Conservation (phyloP, 2,329 filamentous ascomycete species). For the Xylariaceae sp. region DNA sequence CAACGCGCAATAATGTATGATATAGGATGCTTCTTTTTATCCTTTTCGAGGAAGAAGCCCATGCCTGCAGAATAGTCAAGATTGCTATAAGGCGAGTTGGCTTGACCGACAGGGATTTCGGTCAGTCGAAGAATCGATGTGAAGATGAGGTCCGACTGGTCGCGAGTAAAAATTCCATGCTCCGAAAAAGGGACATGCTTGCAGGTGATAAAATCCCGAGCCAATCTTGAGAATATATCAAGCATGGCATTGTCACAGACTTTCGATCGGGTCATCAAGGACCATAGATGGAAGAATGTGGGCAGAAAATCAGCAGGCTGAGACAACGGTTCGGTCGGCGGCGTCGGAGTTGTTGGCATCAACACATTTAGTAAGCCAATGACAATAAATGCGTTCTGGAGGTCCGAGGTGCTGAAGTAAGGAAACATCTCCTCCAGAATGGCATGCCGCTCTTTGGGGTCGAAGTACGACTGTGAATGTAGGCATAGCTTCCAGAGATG, state of each 20-base stretch:
- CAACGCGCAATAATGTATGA: conserved; percentile 89
- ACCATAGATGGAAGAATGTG: conserved; percentile 96
- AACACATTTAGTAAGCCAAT: conserved; percentile 80
- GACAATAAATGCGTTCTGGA: conserved; percentile 91
- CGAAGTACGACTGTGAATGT: conserved; percentile 88
- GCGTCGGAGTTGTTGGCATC: conserved; percentile 77
- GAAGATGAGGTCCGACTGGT: conserved; percentile 90
- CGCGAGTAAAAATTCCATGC: conserved; percentile 85
- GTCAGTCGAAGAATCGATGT: conserved; percentile 84
- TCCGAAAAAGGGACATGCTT: conserved; percentile 74
- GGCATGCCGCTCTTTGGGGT: conserved; percentile 76
- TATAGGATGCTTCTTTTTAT: conserved; percentile 87
- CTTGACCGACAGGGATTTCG: conserved; percentile 94
- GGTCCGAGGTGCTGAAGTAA: conserved; percentile 90
- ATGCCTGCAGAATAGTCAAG: conserved; percentile 81
- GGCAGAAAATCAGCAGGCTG: conserved; percentile 85
- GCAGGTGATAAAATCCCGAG: conserved; percentile 75
- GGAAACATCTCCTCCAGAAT: conserved; percentile 78
- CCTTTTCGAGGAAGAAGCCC: conserved; percentile 83
- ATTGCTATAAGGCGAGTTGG: conserved; percentile 84
- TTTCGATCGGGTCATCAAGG: conserved; percentile 84
- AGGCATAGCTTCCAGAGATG: conserved; percentile 82
- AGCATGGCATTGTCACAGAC: conserved; percentile 82
- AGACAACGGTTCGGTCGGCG: conserved; percentile 67
- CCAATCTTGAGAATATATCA: conserved; percentile 82